These are phyloP conservation scores for Epichloe amarillans DNA, from an alignment of 2,329 filamentous ascomycete species.

Conservation along the genomic window DNA sequence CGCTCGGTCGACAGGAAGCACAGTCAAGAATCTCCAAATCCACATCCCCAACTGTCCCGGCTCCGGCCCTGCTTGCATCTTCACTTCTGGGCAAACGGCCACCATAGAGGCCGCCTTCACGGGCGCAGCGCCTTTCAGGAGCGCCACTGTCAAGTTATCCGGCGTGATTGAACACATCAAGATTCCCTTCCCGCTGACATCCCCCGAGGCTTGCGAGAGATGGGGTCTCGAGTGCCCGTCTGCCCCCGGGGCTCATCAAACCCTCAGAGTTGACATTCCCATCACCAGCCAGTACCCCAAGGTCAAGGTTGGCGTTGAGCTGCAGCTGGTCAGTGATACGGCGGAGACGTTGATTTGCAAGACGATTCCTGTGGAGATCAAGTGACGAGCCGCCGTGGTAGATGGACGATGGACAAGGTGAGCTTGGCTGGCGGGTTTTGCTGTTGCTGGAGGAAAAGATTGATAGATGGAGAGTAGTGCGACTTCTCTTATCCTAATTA, in stretches of 20 bases:
- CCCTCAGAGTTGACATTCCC: neutral
- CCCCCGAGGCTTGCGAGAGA: neutral
- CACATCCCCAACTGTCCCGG: constrained; percentile 5
- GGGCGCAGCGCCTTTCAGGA: neutral
- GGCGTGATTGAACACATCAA: neutral
- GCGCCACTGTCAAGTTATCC: neutral
- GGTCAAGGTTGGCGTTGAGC: neutral
- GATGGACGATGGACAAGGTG: neutral
- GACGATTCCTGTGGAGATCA: constrained; percentile 1
- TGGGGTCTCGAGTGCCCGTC: constrained; percentile 4
- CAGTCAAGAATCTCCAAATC: constrained; percentile 1
- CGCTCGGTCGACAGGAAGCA: neutral
- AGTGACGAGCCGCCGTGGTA: neutral
- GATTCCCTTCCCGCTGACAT: neutral
- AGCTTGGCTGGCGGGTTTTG: neutral
- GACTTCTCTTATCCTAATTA: no score
- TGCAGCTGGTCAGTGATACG: neutral
- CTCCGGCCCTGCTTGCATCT: neutral
- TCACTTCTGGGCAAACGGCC: neutral
- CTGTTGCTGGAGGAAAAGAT: no score
- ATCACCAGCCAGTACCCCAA: neutral
- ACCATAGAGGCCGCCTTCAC: constrained; percentile 1
- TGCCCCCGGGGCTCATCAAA: neutral
- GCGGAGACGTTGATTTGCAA: constrained; percentile 1
- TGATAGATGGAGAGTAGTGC: no score